Evolutionary conservation across 345 rosid genomes (phyloP).

Genomic region (Eucalyptus dawsonii): DNA sequence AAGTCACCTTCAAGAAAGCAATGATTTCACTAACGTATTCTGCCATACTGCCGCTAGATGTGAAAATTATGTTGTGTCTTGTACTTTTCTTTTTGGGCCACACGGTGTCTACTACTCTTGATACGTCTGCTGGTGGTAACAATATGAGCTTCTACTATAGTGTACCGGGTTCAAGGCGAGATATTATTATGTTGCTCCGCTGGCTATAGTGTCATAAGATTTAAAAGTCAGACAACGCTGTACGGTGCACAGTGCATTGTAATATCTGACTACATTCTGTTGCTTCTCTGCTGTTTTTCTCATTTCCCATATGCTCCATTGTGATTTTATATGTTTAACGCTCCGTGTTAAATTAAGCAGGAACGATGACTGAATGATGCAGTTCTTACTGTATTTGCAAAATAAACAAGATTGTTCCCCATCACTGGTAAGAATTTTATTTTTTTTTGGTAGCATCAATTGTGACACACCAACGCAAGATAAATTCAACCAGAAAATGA

Average conservation of each 20-base stretch:
- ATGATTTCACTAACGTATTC: not conserved
- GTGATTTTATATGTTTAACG: too few species aligned
- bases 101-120: not conserved
- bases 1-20: slow-evolving; percentile 29
- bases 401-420: slow-evolving; percentile 82
- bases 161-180: not conserved
- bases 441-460: not conserved
- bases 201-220: not conserved
- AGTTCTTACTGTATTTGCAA: slow-evolving; percentile 66
- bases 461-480: not conserved
- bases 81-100: not conserved
- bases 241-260: not conserved
- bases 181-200: not conserved
- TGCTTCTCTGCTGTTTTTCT: too few species aligned
- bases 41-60: not conserved
- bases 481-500: not conserved
- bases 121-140: not conserved
- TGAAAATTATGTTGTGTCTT: not conserved
- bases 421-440: slow-evolving; percentile 42
- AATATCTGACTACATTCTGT: too few species aligned
- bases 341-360: too few species aligned
- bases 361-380: slow-evolving; percentile 47
- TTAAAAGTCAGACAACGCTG: not conserved
- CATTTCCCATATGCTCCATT: too few species aligned
- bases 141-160: not conserved